Evolutionary conservation across 202 grass and related monocot genomes (phyloP).

Genomic region (Schoenoplectus triqueter): DNA sequence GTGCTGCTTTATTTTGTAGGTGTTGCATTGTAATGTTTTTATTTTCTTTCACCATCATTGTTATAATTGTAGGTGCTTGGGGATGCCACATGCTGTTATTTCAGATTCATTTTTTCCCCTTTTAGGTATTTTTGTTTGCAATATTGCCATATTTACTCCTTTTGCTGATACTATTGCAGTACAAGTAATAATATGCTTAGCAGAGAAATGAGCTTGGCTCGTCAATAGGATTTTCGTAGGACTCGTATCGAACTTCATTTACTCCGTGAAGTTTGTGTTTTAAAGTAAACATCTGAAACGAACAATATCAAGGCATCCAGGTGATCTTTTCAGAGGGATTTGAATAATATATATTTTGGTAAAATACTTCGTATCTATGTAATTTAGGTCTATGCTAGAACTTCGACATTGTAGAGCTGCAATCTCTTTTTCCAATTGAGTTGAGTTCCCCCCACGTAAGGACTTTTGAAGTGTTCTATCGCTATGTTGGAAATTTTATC

Average conservation of each 20-base stretch:
- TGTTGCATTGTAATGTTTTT: background rate
- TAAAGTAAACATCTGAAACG: too few relatives aligned
- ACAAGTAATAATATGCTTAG: background rate
- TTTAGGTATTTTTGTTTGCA: background rate
- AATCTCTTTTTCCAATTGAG: too few relatives aligned
- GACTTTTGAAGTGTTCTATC: background rate
- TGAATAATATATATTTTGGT: too few relatives aligned
- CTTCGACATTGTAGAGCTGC: too few relatives aligned
- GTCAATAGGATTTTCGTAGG: background rate
- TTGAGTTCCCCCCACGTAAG: too few relatives aligned
- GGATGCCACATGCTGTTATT: background rate
- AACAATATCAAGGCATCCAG: too few relatives aligned
- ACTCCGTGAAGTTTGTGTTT: background rate
- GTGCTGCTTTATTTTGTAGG: constrained; percentile 26
- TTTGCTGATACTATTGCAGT: background rate
- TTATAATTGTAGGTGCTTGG: background rate
- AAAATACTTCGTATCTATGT: too few relatives aligned
- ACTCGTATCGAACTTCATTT: background rate
- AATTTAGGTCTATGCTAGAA: too few relatives aligned
- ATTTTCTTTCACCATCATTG: background rate
- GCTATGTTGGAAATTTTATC: background rate
- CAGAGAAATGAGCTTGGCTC: background rate
- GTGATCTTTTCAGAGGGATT: too few relatives aligned
- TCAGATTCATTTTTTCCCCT: constrained; percentile 19
- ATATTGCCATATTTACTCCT: background rate